phyloP scores from a whole-genome alignment of 495 filamentous ascomycete species.

The Penicillium turbatum region DNA sequence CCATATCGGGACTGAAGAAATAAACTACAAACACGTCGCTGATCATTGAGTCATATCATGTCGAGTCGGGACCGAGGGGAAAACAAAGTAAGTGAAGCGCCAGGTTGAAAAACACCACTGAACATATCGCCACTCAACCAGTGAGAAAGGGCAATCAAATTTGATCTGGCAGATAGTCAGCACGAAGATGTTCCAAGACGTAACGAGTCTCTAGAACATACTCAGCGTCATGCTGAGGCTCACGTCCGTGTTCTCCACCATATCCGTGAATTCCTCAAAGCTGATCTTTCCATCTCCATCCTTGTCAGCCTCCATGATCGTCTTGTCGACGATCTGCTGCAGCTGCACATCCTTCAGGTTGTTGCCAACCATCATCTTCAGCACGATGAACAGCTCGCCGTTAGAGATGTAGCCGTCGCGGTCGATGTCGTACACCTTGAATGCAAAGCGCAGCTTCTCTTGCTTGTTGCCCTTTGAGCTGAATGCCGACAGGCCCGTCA shows the following conservation, averaged over 20 bases:
- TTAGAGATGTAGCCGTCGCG: constrained; percentile 98
- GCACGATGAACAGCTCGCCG: constrained; percentile 96
- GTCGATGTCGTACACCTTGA: constrained; percentile 99
- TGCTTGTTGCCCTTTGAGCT: constrained; percentile 98
- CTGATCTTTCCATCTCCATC: constrained; percentile 97
- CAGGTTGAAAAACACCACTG: constrained; percentile 4
- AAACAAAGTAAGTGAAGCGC: constrained; percentile 1
- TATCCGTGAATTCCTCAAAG: constrained; percentile 97
- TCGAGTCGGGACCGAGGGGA: constrained; percentile 7
- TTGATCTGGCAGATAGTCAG: constrained; percentile 31
- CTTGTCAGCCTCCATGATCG: constrained; percentile 98
- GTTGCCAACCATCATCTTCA: constrained; percentile 99
- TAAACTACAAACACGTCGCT: constrained; percentile 30
- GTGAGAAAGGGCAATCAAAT: constrained; percentile 21
- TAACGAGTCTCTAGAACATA: constrained; percentile 41
- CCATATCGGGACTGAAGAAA: constrained; percentile 8
- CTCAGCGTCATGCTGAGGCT: constrained; percentile 97
- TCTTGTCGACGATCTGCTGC: constrained; percentile 96
- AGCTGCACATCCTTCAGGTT: constrained; percentile 99
- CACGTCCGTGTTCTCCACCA: constrained; percentile 98
- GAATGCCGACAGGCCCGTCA: constrained; percentile 92
- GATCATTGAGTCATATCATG: constrained; percentile 33
- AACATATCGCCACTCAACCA: constrained; percentile 4
- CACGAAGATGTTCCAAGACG: constrained; percentile 4
- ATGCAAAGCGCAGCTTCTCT: constrained; percentile 95